Evolutionary conservation across 2,329 filamentous ascomycete genomes (phyloP), one percentile per base, ranked within the genome.

Genomic region (Lachnellula occidentalis): DNA sequence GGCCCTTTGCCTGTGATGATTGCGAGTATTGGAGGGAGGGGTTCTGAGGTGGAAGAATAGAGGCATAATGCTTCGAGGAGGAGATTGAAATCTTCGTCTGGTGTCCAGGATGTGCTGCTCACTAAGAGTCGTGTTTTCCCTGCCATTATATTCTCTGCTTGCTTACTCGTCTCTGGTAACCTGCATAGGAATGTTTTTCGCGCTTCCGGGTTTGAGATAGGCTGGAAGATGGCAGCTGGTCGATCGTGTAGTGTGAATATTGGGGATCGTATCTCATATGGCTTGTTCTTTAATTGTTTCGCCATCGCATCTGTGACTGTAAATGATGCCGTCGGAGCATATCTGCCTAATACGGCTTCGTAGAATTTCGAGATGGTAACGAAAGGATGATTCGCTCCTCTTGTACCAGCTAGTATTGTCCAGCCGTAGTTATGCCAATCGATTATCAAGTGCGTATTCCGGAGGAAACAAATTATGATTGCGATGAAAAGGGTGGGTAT

Each of bases 401-500:
- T 73, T 48, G 79, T 82, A 47, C 80, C 77, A 5, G 80, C 88
- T 3, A 99, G 82, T 64, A 99, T 95, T 8, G 90, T 92, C 78
- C 92, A 96, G 63, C 92, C 94, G 71, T 96, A 97, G 72, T 99
- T 99, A 76, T 99, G 94, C 94, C 94, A 99, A 75, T 99, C 94
- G 53, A 97, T 88, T 57, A 97, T 78, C 4, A 99, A 79, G 54
- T 82, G 82, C 39, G 89, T 95, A 63, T 89, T 86, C 48, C 94
- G 86, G 49, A 95, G 70, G 62, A 85, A 81, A 65, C 88, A 89
- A 47, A 90, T 78, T 3, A 92, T 58, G 21, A 85, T 77, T 15
- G 90, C 87, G 37, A 96, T 76, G 50, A 86, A 81, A 21, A 99
- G 81, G 0, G 91, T 95, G 0, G 94, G 94, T 56, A 97, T 96